Percentiles rank a stretch among this genome's conserved stretches.
Conservation (phyloP, 179 eudicot genomes). For the Beta macrorhiza region DNA sequence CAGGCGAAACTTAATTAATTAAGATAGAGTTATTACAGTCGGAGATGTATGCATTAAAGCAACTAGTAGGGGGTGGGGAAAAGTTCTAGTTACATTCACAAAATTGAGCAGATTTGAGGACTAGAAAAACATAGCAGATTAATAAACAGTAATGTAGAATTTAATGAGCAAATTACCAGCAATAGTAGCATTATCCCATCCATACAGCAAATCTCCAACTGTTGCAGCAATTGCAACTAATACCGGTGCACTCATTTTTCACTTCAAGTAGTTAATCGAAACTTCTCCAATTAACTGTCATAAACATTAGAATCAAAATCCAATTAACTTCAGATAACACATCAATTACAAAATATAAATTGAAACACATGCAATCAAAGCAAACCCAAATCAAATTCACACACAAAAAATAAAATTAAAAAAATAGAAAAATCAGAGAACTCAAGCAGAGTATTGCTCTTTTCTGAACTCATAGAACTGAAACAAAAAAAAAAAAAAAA, state of each 20-base stretch:
- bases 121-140: neutral
- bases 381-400: neutral
- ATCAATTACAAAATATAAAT: neutral
- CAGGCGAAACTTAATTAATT: no score
- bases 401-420: neutral
- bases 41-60: no score
- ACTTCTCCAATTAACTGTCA: conserved; percentile 25
- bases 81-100: neutral
- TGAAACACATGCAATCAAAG: neutral
- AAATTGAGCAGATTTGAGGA: neutral
- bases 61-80: no score
- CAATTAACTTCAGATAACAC: neutral
- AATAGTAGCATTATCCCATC: conserved; percentile 91
- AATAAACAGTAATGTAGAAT: neutral
- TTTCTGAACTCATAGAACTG: no score
- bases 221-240: conserved; percentile 81
- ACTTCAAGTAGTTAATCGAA: conserved; percentile 1
- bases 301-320: conserved; percentile 16
- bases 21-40: no score
- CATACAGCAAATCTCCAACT: conserved; percentile 69
- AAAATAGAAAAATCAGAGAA: neutral
- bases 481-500: neutral
- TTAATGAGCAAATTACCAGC: conserved; percentile 50
- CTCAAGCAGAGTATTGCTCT: no score
- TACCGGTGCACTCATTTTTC: conserved; percentile 70